phyloP scores from a whole-genome alignment of 176 grass and related monocot species.

The Oryza australiensis region DNA sequence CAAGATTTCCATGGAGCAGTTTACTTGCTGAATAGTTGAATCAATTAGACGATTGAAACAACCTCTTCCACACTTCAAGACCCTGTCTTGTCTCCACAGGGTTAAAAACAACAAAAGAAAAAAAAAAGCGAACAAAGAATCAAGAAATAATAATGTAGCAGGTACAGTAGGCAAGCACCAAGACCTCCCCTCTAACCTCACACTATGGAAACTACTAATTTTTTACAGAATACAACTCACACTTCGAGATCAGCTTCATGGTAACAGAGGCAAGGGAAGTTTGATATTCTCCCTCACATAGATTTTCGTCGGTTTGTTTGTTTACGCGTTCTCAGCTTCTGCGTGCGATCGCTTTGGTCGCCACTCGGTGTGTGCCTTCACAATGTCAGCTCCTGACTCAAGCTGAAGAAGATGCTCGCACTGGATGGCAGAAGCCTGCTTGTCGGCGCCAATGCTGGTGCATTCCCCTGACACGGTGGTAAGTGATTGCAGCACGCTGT shows the following conservation, averaged over 20 bases:
- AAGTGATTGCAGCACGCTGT: conserved; percentile 85
- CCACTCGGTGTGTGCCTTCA: conserved; percentile 87
- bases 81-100: neutral
- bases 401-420: conserved; percentile 89
- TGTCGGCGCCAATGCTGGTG: conserved; percentile 9
- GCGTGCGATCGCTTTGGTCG: conserved; percentile 51
- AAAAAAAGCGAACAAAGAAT: neutral
- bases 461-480: conserved; percentile 54
- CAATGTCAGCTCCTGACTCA: conserved; percentile 72
- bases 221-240: conserved; percentile 12
- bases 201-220: neutral
- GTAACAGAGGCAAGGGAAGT: neutral
- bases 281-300: neutral
- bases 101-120: neutral
- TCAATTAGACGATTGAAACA: neutral
- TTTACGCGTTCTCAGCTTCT: conserved; percentile 40
- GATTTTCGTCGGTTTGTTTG: neutral
- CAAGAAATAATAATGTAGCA: neutral
- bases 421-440: conserved; percentile 39
- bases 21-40: neutral
- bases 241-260: neutral
- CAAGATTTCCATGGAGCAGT: neutral
- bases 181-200: neutral
- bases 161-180: neutral
- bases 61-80: neutral